A percentile compares a stretch with the other conserved stretches of the same genome.
These are phyloP conservation scores for Aspergillus biplanus DNA, from an alignment of 495 filamentous ascomycete species.

Conservation along the genomic window DNA sequence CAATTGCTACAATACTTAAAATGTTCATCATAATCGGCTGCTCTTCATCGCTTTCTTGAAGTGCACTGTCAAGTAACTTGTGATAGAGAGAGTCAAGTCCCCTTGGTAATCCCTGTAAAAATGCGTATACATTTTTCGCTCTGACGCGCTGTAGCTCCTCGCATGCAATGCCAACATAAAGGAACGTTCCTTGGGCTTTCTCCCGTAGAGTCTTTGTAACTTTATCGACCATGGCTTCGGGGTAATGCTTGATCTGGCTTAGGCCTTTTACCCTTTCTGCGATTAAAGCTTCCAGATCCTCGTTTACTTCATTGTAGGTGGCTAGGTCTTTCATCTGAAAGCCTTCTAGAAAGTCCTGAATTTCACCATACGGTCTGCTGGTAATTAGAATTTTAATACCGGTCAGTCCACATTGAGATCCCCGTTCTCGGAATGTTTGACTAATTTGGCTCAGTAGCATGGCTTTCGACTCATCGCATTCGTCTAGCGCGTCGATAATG, in stretches of 20 bases:
- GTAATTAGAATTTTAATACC: not conserved
- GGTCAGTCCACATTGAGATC: not conserved
- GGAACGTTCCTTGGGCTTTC: not conserved
- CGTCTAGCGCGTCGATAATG: not conserved
- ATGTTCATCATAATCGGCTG: not conserved
- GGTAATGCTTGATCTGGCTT: not conserved
- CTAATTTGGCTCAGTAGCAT: not conserved
- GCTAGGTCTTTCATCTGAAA: not conserved
- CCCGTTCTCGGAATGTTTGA: not conserved
- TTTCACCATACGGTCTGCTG: not conserved
- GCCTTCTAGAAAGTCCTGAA: not conserved
- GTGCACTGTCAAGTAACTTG: not conserved
- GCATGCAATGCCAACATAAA: not conserved
- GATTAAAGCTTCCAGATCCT: not conserved
- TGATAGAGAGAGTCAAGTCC: not conserved
- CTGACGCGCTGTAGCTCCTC: not conserved
- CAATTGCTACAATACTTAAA: not conserved
- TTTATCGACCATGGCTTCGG: not conserved
- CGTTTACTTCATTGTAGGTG: not conserved
- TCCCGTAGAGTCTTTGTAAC: not conserved
- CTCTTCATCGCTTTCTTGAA: not conserved
- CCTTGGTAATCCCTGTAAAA: not conserved
- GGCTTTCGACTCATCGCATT: not conserved
- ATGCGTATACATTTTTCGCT: not conserved
- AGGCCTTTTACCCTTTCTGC: not conserved